Evolutionary conservation across 2,329 filamentous ascomycete genomes (phyloP), one percentile per base, ranked within the genome.

Genomic region (Fusarium musae): DNA sequence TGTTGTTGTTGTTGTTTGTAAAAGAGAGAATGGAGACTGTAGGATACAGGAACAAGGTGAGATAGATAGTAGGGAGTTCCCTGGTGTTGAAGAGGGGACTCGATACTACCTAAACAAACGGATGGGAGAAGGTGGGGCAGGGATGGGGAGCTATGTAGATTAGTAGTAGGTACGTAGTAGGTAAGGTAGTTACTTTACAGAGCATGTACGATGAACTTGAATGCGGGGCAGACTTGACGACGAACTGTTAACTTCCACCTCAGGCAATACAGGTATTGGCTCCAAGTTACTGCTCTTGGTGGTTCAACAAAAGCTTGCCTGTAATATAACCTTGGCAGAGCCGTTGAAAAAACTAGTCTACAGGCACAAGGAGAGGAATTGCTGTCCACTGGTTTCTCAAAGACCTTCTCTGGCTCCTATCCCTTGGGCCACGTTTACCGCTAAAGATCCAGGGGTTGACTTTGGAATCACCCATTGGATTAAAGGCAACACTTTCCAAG

Each of bases 31-130:
- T 10, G 37, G 46, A 53, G 50, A 43, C 44, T 57, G 53, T 34
- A 28, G n/a, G 50, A 46, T 59, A 72, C 52, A 59, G 50, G 54
- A 69, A 54, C 67, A 68, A 67, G 39, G 44, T 65, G 67, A 66
- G 65, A 46, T 66, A 63, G 58, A 44, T 66, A 63, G 58, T 37
- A 37, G 52, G 42, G 59, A 53, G 46, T 54, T 44, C 37, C 23
- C 56, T 65, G 66, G 70, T 71, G 70, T 73, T 67, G 70, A 71
- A 49, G 66, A 59, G 70, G 69, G 64, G 61, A 66, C 62, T 63
- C n/a, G 34, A 53, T 21, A 39, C 50, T 53, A 37, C 50, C 32
- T 53, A 37, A 61, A 39, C 58, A 40, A 57, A 49, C 52, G 46
- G 56, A 49, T 59, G 46, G 64, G 69, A 46, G 44, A 49, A 47